Conservation (phyloP, 768 basidiomycete species). For the Tylopilus sp. region DNA sequence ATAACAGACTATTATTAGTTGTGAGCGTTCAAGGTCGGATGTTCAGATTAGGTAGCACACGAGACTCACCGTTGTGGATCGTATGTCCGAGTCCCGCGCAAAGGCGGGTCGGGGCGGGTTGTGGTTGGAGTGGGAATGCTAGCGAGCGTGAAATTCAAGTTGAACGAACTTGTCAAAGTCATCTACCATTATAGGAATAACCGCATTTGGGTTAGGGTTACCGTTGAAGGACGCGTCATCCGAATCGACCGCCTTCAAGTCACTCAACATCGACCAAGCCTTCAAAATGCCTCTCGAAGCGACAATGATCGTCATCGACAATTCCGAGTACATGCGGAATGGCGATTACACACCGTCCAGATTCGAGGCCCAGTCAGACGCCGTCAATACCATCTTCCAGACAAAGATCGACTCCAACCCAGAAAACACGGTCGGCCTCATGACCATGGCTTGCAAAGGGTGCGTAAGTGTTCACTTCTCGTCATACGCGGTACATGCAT, state of each 20-base stretch:
- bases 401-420: constrained; percentile 95
- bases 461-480: constrained; percentile 36
- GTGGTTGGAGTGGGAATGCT: too few species aligned
- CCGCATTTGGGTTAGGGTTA: constrained; percentile 17
- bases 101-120: too few species aligned
- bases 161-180: too few species aligned
- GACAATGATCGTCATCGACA: constrained; percentile 96
- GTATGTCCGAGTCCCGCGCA: too few species aligned
- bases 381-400: constrained; percentile 85
- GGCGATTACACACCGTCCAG: constrained; percentile 87
- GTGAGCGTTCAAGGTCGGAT: too few species aligned
- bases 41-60: too few species aligned
- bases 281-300: constrained; percentile 91
- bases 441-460: constrained; percentile 99
- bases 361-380: constrained; percentile 89
- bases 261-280: constrained; percentile 10
- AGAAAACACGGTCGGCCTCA: constrained; percentile 94
- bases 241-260: constrained; percentile 5
- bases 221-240: constrained; percentile 27
- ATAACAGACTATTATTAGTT: too few species aligned
- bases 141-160: too few species aligned
- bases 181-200: constrained; percentile 5
- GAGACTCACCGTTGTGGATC: too few species aligned
- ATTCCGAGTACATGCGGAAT: constrained; percentile 96
- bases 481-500: background rate